Conservation (phyloP, 208 protist genomes). For the Wallacemonas sp. region DNA sequence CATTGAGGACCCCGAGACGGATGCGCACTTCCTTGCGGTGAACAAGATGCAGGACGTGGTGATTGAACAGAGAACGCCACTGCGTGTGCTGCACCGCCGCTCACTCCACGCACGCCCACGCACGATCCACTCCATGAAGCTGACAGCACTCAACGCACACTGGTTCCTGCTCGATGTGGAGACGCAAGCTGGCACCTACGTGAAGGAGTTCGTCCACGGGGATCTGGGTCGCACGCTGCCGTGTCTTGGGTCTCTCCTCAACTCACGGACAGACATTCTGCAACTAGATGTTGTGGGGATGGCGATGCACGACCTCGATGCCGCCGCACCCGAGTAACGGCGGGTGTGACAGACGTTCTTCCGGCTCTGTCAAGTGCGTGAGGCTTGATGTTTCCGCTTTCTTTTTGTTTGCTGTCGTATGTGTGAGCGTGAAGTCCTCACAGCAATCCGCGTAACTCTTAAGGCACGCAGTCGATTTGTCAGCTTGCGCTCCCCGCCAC, state of each 20-base stretch:
- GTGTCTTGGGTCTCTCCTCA: constrained; percentile 81
- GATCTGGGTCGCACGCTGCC: constrained; percentile 95
- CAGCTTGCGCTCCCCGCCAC: no score
- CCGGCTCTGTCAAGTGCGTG: no score
- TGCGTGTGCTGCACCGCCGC: constrained; percentile 96
- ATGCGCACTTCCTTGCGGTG: constrained; percentile 36
- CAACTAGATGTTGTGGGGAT: constrained; percentile 96
- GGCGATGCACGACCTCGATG: constrained; percentile 66
- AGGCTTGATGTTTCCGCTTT: no score
- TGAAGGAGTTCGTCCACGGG: constrained; percentile 98
- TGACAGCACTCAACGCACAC: constrained; percentile 80
- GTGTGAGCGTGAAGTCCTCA: no score
- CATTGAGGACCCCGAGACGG: constrained; percentile 39
- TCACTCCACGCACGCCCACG: constrained; percentile 73
- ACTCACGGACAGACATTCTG: constrained; percentile 86
- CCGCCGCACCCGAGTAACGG: neutral
- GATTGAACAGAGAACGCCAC: constrained; percentile 89
- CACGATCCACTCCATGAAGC: constrained; percentile 82
- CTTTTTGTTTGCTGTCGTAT: no score
- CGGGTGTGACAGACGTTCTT: neutral
- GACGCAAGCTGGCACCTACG: constrained; percentile 96
- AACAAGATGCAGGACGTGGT: constrained; percentile 54
- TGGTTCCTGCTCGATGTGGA: constrained; percentile 91
- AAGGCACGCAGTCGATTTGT: no score
- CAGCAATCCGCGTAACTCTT: no score